Evolutionary conservation across 148 eudicot species (phyloP), one percentile per base, ranked within the genome.

Genomic region (Beta vulgaris): DNA sequence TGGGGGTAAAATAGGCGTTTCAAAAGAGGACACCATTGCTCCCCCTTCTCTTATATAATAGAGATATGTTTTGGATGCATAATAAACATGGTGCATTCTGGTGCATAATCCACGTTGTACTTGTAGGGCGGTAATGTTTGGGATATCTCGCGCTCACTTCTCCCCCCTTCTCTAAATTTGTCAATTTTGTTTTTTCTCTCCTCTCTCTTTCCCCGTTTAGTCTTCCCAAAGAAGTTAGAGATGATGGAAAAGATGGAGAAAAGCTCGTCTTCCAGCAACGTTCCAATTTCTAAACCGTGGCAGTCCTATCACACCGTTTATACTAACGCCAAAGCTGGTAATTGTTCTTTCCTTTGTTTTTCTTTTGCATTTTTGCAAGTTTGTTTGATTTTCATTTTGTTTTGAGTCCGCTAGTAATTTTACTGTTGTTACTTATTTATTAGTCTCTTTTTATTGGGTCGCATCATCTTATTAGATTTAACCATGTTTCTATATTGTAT

Each of bases 311-410:
- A 91, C 73, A 91, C 98, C 28, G 99, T 79, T 51, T 96, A 76
- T 58, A 96, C 99, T 57, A 91, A 86, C 78, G 98, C 97, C 79
- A 96, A 96, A 91, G 98, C 99, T 79, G 99, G 99, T 96, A 7
- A 1, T 63, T 15, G 53, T 23, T 18, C 48, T 71, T 42, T 29
- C 32, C n/a, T 25, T 0, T 1, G 48, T 25, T 18, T 19, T 4
- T 8, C 0, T 67, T 25, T 62, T 35, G 1, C 13, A 32, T 63
- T 64, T 2, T 64, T 64, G 13, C 0, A 2, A 46, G 15, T 48
- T 18, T 46, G 51, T 16, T 3, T 48, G 19, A 48, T 18, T 44
- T 1, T 44, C 3, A 46, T 15, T 46, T 46, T 13, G 2, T 43
- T 46, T 13, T 46, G 51, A 16, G 14, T 2, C 3, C 16, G 51